Base-by-base conservation (phyloP, 805 yeast genomes). In the Blastobotrys parvus region DNA sequence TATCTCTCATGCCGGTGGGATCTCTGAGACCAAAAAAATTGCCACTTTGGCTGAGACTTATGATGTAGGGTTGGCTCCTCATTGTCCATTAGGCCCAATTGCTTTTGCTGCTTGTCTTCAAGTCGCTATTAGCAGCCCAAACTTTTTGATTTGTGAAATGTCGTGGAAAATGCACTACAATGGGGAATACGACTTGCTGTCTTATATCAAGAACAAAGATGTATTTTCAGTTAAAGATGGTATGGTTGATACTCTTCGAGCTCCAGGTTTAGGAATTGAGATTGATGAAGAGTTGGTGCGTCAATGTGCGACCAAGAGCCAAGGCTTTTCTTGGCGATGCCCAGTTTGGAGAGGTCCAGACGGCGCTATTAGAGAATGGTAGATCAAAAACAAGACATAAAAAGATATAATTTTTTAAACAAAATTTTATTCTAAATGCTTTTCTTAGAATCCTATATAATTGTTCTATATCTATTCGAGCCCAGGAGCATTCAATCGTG, bases 51-150 rank as follows among this genome's bases (percentile, higher is more conserved):
- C 60, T 7, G 61, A 57, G 44, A 50, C 61, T 0, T 57, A 54
- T 42, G 61, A 57, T 35, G 48, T 57, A 21, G 61, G 53, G 10
- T 23, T 57, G 16, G 61, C 61, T 7, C 61, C 61, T 4, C 61
- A 57, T 38, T 57, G 61, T 31, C 61, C 61, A 8, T 48, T 57
- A 16, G 61, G 61, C 6, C 58, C 61, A 3, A 48, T 57, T 30
- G 60, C 61, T 3, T 44, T 57, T 19, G 61, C 61, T 3, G 61
- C 61, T 13, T 47, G 51, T 29, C 35, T 57, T 22, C 61, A 57
- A 29, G 45, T 57, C 32, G 61, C 49, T 2, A 40, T 50, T 7
- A 44, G 55, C 8, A 39, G 48, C 1, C 51, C 50, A 6, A 57
- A 57, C 45, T 54, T 54, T 36, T 48, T 49, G 17, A 56, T 57